A percentile compares a stretch with the other conserved stretches of the same genome.
Evolutionary conservation across 2,329 filamentous ascomycete species (phyloP).

Genomic region (Pseudogymnoascus sp.): DNA sequence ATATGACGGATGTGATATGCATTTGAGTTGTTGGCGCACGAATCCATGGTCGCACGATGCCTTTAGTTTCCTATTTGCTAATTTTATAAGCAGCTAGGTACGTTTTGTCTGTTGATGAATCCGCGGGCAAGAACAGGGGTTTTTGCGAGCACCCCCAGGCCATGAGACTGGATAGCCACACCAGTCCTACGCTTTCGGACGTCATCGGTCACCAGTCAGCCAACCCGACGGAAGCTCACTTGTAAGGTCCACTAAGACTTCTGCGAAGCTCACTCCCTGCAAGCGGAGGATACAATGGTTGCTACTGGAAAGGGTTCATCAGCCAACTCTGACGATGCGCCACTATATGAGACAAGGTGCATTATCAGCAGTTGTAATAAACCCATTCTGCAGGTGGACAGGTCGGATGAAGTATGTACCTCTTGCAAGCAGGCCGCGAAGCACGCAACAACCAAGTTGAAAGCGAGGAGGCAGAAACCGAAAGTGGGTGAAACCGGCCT

Average conservation of each 20-base stretch:
- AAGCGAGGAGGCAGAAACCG: not conserved
- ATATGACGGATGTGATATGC: not conserved
- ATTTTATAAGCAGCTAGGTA: not conserved
- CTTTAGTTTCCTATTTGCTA: not conserved
- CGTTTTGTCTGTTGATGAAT: not conserved
- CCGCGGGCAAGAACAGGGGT: not conserved
- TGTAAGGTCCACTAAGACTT: not conserved
- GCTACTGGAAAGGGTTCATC: not conserved
- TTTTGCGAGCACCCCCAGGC: not conserved
- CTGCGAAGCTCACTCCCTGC: not conserved
- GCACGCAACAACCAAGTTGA: not conserved
- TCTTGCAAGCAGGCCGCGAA: not conserved
- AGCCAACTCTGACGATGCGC: not conserved
- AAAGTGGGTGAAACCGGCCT: not conserved
- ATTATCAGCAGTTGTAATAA: not conserved
- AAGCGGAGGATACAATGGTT: not conserved
- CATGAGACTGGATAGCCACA: not conserved
- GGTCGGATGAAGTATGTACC: not conserved
- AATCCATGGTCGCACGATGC: too few relatives aligned
- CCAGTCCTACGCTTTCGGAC: not conserved
- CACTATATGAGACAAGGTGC: not conserved
- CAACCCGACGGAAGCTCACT: not conserved
- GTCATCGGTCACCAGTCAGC: not conserved
- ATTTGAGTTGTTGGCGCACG: not conserved
- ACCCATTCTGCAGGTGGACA: not conserved